Conservation (phyloP, 345 rosid genomes). For the Balakata baccata region DNA sequence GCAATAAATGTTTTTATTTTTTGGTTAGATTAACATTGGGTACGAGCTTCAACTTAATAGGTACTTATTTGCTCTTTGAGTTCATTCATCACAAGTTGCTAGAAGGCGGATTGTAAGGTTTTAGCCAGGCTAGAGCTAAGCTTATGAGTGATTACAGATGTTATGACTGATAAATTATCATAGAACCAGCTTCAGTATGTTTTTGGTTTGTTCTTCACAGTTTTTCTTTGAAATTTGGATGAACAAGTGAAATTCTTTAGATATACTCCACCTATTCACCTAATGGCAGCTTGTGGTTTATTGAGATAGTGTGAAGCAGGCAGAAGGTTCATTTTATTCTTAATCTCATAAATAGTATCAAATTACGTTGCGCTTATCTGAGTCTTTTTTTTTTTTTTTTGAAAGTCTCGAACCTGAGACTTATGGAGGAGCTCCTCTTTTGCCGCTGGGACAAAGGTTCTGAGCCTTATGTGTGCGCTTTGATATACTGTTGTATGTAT, state of each 20-base stretch:
- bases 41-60: not conserved
- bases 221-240: not conserved
- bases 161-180: not conserved
- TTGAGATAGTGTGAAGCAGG: not conserved
- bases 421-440: too few species aligned
- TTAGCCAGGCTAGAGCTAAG: not conserved
- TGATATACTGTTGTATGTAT: not conserved
- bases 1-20: not conserved
- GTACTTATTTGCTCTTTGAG: too few species aligned
- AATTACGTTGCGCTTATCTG: not conserved
- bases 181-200: not conserved
- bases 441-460: too few species aligned
- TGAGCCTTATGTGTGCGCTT: not conserved
- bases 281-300: not conserved
- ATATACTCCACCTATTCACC: not conserved
- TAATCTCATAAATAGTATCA: not conserved
- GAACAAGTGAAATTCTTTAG: not conserved
- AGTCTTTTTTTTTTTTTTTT: too few species aligned
- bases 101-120: not conserved
- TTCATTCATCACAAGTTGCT: not conserved
- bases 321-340: not conserved
- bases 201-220: not conserved
- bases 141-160: conserved; percentile 1
- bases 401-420: too few species aligned
- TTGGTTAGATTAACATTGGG: not conserved